Conservation (phyloP, 2,329 filamentous ascomycete genomes). For the Parastagonospora nodorum region DNA sequence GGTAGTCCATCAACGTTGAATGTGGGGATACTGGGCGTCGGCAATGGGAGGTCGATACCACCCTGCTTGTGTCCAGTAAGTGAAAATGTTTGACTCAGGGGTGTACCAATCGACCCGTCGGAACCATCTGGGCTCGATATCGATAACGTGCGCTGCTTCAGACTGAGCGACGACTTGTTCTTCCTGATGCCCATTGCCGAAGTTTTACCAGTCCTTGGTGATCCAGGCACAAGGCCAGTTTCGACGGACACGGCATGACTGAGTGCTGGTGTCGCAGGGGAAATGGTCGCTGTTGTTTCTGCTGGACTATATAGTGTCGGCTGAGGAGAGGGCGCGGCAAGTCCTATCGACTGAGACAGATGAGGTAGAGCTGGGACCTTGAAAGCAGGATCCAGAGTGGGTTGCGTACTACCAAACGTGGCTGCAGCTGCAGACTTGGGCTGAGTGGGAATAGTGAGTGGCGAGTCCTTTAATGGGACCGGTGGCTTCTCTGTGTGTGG, state of each 20-base stretch:
- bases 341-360: conserved; percentile 25
- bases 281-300: conserved; percentile 49
- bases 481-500: conserved; percentile 44
- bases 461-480: conserved; percentile 39
- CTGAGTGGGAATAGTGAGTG: conserved; percentile 35
- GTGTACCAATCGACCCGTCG: conserved; percentile 74
- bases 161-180: conserved; percentile 62
- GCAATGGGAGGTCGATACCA: conserved; percentile 66
- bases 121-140: conserved; percentile 63
- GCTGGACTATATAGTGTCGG: conserved; percentile 47
- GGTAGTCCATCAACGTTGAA: conserved; percentile 64
- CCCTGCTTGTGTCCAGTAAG: conserved; percentile 54
- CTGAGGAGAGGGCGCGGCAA: conserved; percentile 39
- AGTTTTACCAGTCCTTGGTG: conserved; percentile 40
- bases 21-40: conserved; percentile 68
- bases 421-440: conserved; percentile 44
- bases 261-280: conserved; percentile 44
- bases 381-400: conserved; percentile 32
- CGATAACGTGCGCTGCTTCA: conserved; percentile 77
- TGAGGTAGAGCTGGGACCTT: conserved; percentile 42
- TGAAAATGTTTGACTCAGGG: conserved; percentile 70
- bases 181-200: conserved; percentile 48
- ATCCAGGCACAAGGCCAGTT: conserved; percentile 43
- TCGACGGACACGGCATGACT: conserved; percentile 52
- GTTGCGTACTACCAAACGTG: conserved; percentile 32